These are phyloP conservation scores for Rugonectria rugulosa DNA, from an alignment of 2,329 filamentous ascomycete genomes.

Conservation along the genomic window DNA sequence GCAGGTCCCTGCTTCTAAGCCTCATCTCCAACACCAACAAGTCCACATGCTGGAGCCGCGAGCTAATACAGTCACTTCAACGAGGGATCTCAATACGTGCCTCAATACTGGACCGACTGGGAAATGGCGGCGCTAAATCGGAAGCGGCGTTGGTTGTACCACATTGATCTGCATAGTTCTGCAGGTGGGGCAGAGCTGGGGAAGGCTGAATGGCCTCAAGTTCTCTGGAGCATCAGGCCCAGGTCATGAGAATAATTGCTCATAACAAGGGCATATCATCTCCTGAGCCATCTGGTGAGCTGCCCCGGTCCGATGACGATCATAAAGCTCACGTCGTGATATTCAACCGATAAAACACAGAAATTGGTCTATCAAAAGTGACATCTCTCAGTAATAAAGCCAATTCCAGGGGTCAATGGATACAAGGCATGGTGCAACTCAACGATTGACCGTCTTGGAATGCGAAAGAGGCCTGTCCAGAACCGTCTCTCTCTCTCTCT, in stretches of 20 bases:
- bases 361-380: conserved; percentile 12
- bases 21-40: conserved; percentile 18
- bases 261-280: background rate
- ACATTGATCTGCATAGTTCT: conserved; percentile 25
- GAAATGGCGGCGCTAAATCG: conserved; percentile 34
- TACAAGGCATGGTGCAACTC: conserved; percentile 27
- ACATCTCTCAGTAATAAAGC: conserved; percentile 13
- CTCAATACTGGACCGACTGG: conserved; percentile 17
- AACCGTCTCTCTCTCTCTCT: no score
- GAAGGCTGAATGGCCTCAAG: conserved; percentile 9
- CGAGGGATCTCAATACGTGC: conserved; percentile 11
- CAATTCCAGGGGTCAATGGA: conserved; percentile 18
- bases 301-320: conserved; percentile 4
- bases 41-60: conserved; percentile 5
- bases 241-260: conserved; percentile 5
- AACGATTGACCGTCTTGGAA: conserved; percentile 17
- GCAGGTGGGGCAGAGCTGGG: conserved; percentile 27
- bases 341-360: conserved; percentile 4
- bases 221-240: background rate
- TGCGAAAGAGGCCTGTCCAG: conserved; percentile 13
- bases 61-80: conserved; percentile 2
- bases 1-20: conserved; percentile 29
- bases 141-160: conserved; percentile 24
- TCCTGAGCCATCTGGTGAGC: background rate
- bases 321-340: conserved; percentile 3